Base-by-base conservation (phyloP, 2,329 filamentous ascomycete species). In the Curvularia sp. region DNA sequence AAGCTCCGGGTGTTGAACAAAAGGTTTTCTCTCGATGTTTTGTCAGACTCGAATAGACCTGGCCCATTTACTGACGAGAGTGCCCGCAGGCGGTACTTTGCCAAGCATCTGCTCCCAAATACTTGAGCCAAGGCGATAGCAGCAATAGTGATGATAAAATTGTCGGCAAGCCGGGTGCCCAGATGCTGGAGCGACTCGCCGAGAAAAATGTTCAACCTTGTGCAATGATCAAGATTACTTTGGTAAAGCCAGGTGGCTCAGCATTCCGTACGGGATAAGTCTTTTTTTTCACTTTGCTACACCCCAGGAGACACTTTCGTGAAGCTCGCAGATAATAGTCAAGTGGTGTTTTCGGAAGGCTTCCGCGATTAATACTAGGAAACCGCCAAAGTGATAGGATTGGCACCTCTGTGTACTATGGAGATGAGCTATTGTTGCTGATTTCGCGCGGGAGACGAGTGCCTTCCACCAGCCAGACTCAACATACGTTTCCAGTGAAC, bases 281-380 rank as follows among this genome's bases (percentile, higher is more conserved):
- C 43, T 32, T 30, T 7, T 46, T 13, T 21, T 46, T n/a, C n/a
- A 32, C 43, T 32, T 30, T 21, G 25, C 43, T 46, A 46, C 43
- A 46, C 43, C 43, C n/a, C 27, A 46, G 43, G 23, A 32, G 27
- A 49, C 5, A 25, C 30, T 21, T 36, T 36, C 27, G 19, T n/a
- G 13, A 49, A 36, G 28, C 46, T 49, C 18, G 30, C 46, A 36
- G 30, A 49, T 49, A 25, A 25, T 25, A 34, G 46, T 25, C 46
- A 25, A 36, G 13, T 47, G 7, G 43, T 23, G 43, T 21, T 47
- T 47, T 47, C 27, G 30, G 19, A 49, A 49, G n/a, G 19, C 10
- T 32, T 47, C 27, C 27, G 43, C 21, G 21, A 47, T 47, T 47
- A 32, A 34, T 47, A 47, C 43, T 25, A 47, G 27, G 21, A 21